Percentiles rank a stretch among this genome's conserved stretches.
These are phyloP conservation scores for Linderniella brevidens DNA, from an alignment of 257 asterid genomes.

Conservation along the genomic window DNA sequence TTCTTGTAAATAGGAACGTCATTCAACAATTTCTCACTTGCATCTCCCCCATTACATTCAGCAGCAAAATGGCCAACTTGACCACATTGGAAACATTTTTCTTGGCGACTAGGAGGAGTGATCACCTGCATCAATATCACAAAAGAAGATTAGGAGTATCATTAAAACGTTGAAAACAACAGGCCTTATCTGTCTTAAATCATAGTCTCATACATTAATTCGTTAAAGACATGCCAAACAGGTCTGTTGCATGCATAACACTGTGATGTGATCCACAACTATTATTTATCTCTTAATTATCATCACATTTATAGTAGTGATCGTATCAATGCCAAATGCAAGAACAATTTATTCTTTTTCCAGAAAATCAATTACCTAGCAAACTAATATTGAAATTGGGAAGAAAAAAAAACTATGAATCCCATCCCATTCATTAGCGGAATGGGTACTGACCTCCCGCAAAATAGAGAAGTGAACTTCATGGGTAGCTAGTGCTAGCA, in stretches of 20 bases:
- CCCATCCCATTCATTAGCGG: no score
- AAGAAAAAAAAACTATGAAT: background rate
- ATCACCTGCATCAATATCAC: conserved; percentile 41
- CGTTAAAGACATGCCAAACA: no score
- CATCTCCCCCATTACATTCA: conserved; percentile 49
- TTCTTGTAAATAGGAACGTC: conserved; percentile 61
- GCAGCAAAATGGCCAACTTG: conserved; percentile 88
- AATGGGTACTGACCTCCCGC: conserved; percentile 62
- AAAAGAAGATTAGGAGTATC: background rate
- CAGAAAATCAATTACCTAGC: background rate
- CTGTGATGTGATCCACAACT: no score
- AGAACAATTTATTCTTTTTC: no score
- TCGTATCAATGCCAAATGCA: no score
- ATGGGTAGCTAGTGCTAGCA: conserved; percentile 93
- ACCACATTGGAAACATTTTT: conserved; percentile 82
- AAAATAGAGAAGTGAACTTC: conserved; percentile 84
- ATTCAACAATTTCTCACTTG: conserved; percentile 12
- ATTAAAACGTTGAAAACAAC: no score
- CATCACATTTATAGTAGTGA: no score
- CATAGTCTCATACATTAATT: no score
- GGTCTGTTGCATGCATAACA: no score
- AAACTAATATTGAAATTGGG: background rate
- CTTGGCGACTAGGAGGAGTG: conserved; percentile 64
- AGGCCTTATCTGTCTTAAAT: no score
- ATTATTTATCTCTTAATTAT: no score